Percentiles rank a stretch among this genome's conserved stretches.
These are phyloP conservation scores for Lyophyllum semitale DNA, from an alignment of 768 basidiomycete genomes.

Conservation along the genomic window DNA sequence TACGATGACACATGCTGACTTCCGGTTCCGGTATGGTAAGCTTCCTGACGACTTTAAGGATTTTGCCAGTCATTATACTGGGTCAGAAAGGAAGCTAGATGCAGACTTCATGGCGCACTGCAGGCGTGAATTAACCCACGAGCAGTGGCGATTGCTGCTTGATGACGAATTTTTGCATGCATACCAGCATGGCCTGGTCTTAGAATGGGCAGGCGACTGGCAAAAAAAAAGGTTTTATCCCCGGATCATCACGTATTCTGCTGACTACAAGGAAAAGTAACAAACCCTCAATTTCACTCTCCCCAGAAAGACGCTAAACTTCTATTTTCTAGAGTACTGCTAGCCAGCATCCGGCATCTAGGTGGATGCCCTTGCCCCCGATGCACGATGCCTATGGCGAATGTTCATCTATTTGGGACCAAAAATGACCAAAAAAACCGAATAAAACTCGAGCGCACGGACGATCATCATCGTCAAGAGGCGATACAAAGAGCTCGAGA, in stretches of 20 bases:
- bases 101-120: conserved; percentile 3
- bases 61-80: conserved; percentile 1
- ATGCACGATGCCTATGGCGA: conserved; percentile 15
- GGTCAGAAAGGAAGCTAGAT: neutral
- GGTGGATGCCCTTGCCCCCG: conserved; percentile 38
- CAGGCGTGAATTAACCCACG: neutral
- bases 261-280: conserved; percentile 40
- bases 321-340: conserved; percentile 32
- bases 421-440: conserved; percentile 8
- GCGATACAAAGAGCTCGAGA: neutral
- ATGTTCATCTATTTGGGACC: conserved; percentile 25
- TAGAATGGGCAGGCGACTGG: conserved; percentile 7
- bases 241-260: conserved; percentile 32
- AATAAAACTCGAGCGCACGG: neutral
- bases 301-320: too few relatives aligned
- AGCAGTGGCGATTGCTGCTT: too few relatives aligned
- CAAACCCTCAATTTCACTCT: conserved; percentile 7
- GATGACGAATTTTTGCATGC: conserved; percentile 19
- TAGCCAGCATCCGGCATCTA: conserved; percentile 29
- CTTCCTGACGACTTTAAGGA: conserved; percentile 22
- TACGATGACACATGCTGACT: neutral
- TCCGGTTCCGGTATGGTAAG: conserved; percentile 8
- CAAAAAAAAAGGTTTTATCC: conserved; percentile 16
- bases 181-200: conserved; percentile 19
- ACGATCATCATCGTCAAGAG: neutral